Evolutionary conservation across 768 basidiomycete genomes (phyloP), one percentile per base, ranked within the genome.

Genomic region (Russula virescens): DNA sequence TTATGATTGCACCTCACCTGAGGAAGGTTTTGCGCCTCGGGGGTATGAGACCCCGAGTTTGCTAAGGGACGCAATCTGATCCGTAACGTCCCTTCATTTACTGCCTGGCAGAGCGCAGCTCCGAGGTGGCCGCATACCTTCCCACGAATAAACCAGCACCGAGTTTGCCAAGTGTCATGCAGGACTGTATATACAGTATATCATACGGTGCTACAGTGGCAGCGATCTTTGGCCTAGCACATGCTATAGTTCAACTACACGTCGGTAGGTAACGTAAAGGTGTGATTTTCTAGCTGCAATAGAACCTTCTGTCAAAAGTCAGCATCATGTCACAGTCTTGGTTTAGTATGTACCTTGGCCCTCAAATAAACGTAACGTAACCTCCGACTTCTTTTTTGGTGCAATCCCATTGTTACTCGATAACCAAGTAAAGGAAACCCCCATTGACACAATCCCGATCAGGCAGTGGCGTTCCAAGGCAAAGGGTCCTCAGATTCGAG

Each of bases 271-370:
- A 49, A 49, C 47, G 46, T 49, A 48, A 49, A 35, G 42, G 38
- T 38, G 38, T 43, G 18, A 43, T 19, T 8, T 19, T 31, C 31
- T 31, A 31, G 13, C 10, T 43, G 42, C 42, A 43, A 43, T 38
- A 40, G 57, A 58, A 49, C 18, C 47, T 49, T 58, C 57, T 58
- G 56, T 48, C 57, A 58, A 31, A 8, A 8, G 13, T 11, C 25
- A 10, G 5, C 38, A 7, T 31, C 38, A 31, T 11, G 9, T 2
- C 31, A 52, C 51, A 35, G 34, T 18, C 40, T 18, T 13, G 42
- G 31, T 5, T n/a, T 52, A 52, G 58, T 31, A 40, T 31, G 31
- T 31, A 31, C 31, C 21, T 13, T 18, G 19, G 28, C 28, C 5
- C 50, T 52, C 21, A 55, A 21, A 13, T 10, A 28, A 2, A 38